Evolutionary conservation across 768 basidiomycete genomes (phyloP).

Genomic region (Neoboletus magnificus): DNA sequence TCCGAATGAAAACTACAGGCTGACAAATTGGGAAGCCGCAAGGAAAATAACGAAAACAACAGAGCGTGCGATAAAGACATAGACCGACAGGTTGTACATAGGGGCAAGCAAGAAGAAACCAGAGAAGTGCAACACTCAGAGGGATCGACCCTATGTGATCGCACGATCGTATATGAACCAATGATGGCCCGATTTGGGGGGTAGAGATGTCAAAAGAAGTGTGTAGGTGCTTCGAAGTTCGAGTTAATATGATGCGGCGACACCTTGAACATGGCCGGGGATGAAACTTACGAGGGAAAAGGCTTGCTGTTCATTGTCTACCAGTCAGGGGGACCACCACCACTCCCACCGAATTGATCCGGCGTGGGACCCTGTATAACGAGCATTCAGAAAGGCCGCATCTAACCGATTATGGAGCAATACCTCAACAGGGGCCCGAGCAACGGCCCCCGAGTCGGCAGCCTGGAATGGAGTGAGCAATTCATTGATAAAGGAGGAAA

Average conservation of each 20-base stretch:
- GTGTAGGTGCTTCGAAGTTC: background rate
- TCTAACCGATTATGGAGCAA: background rate
- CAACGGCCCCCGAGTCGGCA: constrained; percentile 1
- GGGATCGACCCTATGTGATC: constrained; percentile 3
- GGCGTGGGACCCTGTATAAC: constrained; percentile 8
- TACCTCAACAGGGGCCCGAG: constrained; percentile 16
- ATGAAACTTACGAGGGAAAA: too few relatives aligned
- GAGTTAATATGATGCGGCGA: too few relatives aligned
- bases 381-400: background rate
- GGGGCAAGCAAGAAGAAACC: background rate
- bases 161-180: constrained; percentile 8
- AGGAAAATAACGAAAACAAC: background rate
- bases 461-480: constrained; percentile 10
- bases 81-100: background rate
- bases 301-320: background rate
- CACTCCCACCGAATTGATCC: constrained; percentile 6
- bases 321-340: constrained; percentile 24
- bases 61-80: constrained; percentile 9
- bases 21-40: background rate
- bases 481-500: too few relatives aligned
- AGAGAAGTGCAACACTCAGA: background rate
- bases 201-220: background rate
- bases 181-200: background rate
- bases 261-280: too few relatives aligned
- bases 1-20: too few relatives aligned